Percentiles rank a stretch among this genome's conserved stretches.
These are phyloP conservation scores for Exophiala sp. DNA, from an alignment of 2,329 filamentous ascomycete genomes.

Conservation along the genomic window DNA sequence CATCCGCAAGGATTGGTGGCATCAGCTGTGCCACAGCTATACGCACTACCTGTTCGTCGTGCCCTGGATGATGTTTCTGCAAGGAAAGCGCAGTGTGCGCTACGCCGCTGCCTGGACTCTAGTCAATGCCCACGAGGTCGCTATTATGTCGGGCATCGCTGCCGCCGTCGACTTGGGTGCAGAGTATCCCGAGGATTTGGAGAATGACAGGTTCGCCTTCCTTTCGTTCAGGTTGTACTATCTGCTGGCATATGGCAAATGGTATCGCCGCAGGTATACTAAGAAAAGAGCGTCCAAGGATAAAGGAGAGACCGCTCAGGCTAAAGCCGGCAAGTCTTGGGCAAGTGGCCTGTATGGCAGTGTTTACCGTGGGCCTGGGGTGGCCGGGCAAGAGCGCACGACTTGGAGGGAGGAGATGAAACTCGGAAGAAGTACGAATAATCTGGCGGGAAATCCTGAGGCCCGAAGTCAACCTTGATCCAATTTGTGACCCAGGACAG, in stretches of 20 bases:
- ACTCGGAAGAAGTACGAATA: slow-evolving; percentile 20
- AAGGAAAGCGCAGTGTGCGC: slow-evolving; percentile 57
- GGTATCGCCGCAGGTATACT: slow-evolving; percentile 41
- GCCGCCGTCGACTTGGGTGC: slow-evolving; percentile 65
- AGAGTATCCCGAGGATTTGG: slow-evolving; percentile 56
- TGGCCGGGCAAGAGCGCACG: slow-evolving; percentile 47
- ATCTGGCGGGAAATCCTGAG: slow-evolving; percentile 10
- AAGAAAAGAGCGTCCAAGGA: background rate
- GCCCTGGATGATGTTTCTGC: slow-evolving; percentile 65
- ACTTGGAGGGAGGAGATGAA: slow-evolving; percentile 48
- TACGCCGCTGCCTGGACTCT: slow-evolving; percentile 65
- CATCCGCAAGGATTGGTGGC: slow-evolving; percentile 57
- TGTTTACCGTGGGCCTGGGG: slow-evolving; percentile 55
- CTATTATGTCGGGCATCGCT: slow-evolving; percentile 64
- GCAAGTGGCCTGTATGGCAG: slow-evolving; percentile 55
- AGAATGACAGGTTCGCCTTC: slow-evolving; percentile 57
- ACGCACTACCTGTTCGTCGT: slow-evolving; percentile 59
- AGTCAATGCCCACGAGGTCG: slow-evolving; percentile 61
- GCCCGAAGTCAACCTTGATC: slow-evolving; percentile 24
- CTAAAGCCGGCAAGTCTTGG: slow-evolving; percentile 47
- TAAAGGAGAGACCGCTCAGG: slow-evolving; percentile 33
- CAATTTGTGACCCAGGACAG: too few relatives aligned
- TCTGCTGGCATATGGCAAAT: slow-evolving; percentile 55
- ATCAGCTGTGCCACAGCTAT: slow-evolving; percentile 56
- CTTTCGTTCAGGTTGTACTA: slow-evolving; percentile 58